These are phyloP conservation scores for Rubus parviflorus DNA, from an alignment of 306 rosid species.

Conservation along the genomic window DNA sequence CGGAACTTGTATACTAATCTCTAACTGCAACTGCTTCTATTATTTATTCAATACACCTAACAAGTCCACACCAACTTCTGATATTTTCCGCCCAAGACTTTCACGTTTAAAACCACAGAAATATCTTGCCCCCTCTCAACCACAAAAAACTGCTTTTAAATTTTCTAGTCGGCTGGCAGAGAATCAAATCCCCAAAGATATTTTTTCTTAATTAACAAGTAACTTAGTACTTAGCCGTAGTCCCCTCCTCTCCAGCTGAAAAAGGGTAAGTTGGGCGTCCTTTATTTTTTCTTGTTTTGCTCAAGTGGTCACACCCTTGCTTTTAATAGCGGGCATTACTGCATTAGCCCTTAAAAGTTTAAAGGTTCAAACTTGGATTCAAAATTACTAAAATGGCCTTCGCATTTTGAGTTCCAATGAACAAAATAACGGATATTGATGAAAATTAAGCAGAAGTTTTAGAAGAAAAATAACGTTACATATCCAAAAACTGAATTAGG, in stretches of 20 bases:
- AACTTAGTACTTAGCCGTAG: neutral
- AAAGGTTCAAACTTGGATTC: too few species aligned
- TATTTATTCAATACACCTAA: neutral
- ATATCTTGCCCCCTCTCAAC: neutral
- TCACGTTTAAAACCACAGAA: neutral
- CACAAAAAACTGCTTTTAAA: neutral
- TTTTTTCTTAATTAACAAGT: slow-evolving; percentile 13
- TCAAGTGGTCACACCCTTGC: neutral
- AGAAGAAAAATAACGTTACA: too few species aligned
- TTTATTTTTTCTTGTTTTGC: neutral
- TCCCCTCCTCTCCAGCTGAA: neutral
- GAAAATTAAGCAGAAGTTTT: too few species aligned
- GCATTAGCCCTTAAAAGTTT: too few species aligned
- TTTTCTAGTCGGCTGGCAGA: neutral
- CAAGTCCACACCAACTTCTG: slow-evolving; percentile 16
- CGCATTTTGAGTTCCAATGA: too few species aligned
- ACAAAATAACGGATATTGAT: too few species aligned
- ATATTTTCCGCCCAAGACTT: slow-evolving; percentile 17
- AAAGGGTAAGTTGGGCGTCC: neutral
- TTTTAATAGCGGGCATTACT: neutral
- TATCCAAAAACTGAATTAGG: too few species aligned
- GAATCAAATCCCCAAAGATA: neutral
- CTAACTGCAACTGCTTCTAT: slow-evolving; percentile 1
- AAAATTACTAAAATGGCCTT: too few species aligned
- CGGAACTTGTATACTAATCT: slow-evolving; percentile 1